A percentile compares a stretch with the other conserved stretches of the same genome.
Conservation (phyloP, 345 rosid genomes). For the Jatropha curcas region DNA sequence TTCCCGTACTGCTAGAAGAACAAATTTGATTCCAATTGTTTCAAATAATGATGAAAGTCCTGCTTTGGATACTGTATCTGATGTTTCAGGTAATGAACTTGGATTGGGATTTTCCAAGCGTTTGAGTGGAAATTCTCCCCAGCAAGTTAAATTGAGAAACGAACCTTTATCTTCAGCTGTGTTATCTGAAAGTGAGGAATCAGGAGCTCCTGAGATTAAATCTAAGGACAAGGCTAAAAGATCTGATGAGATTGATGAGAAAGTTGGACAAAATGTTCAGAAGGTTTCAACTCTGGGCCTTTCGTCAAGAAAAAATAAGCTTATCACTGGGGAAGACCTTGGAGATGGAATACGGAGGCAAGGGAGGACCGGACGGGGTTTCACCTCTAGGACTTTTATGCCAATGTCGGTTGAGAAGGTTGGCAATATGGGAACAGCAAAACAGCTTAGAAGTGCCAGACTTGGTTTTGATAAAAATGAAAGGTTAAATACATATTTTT, state of each 20-base stretch:
- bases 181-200: constrained; percentile 93
- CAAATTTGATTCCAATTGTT: constrained; percentile 69
- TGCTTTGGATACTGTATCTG: constrained; percentile 59
- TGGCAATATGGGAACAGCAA: constrained; percentile 74
- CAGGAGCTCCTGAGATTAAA: constrained; percentile 73
- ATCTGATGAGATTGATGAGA: constrained; percentile 77
- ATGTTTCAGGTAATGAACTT: constrained; percentile 61
- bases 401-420: constrained; percentile 61
- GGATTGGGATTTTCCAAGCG: constrained; percentile 68
- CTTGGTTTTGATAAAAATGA: constrained; percentile 67
- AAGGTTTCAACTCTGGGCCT: constrained; percentile 55
- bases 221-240: constrained; percentile 67
- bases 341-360: constrained; percentile 82
- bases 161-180: constrained; percentile 69
- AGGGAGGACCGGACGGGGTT: constrained; percentile 80
- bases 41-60: constrained; percentile 67
- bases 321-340: constrained; percentile 57
- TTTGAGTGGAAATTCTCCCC: constrained; percentile 68
- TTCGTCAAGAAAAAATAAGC: constrained; percentile 78
- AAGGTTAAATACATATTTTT: constrained; percentile 55
- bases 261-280: constrained; percentile 59
- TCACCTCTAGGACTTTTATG: constrained; percentile 58
- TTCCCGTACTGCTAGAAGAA: constrained; percentile 84
- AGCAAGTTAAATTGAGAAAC: constrained; percentile 65
- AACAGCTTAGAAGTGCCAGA: constrained; percentile 81